Conservation (phyloP, 805 yeast species). For the Candida mattraensis region DNA sequence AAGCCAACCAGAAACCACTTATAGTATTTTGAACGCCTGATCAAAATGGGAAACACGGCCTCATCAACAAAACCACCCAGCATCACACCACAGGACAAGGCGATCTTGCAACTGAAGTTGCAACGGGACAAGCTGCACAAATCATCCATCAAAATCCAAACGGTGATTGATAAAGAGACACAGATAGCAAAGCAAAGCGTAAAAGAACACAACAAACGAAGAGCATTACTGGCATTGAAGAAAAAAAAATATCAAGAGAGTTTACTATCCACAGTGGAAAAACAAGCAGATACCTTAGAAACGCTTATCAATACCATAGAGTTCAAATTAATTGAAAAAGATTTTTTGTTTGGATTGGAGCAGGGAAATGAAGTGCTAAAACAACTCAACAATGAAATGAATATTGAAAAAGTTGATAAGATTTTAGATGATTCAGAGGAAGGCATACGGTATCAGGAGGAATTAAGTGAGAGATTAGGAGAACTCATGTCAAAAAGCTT, state of each 20-base stretch:
- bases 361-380: slow-evolving; percentile 79
- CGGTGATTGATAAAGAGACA: slow-evolving; percentile 60
- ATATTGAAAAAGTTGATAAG: slow-evolving; percentile 72
- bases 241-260: slow-evolving; percentile 81
- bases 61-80: slow-evolving; percentile 45
- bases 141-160: slow-evolving; percentile 60
- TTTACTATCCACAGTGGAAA: slow-evolving; percentile 66
- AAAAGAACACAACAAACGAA: slow-evolving; percentile 49
- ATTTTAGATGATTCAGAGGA: slow-evolving; percentile 84
- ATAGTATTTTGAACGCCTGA: neutral
- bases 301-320: slow-evolving; percentile 78
- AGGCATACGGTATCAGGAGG: slow-evolving; percentile 76
- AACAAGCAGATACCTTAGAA: slow-evolving; percentile 79
- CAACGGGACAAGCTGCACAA: slow-evolving; percentile 84
- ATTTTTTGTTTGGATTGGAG: slow-evolving; percentile 74
- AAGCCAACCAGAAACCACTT: too few species aligned
- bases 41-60: slow-evolving; percentile 34
- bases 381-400: slow-evolving; percentile 76
- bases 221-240: slow-evolving; percentile 69
- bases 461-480: slow-evolving; percentile 57
- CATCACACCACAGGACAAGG: slow-evolving; percentile 82
- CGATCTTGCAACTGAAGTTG: slow-evolving; percentile 79
- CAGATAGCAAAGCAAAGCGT: slow-evolving; percentile 58
- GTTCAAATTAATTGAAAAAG: slow-evolving; percentile 84
- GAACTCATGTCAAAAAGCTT: slow-evolving; percentile 41